Evolutionary conservation across 2,329 filamentous ascomycete species (phyloP).

Genomic region (Fusarium foetens): DNA sequence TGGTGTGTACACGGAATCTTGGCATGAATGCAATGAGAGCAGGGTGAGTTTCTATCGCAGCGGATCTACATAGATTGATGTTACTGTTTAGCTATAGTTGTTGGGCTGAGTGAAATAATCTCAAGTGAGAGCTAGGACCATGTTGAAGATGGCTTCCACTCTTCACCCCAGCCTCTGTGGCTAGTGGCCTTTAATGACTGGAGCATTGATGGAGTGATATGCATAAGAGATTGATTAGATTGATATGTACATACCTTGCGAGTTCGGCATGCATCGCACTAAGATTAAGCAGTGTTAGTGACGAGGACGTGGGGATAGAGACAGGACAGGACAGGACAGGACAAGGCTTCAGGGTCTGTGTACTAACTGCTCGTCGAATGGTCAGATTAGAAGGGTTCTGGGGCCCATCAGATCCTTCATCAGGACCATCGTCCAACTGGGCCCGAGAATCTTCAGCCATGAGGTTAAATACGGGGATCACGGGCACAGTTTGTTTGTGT

Average conservation of each 20-base stretch:
- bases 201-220: not conserved
- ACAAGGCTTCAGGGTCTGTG: not conserved
- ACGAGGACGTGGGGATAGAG: not conserved
- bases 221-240: conserved; percentile 25
- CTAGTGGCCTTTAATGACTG: not conserved
- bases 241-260: conserved; percentile 46
- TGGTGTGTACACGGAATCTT: conserved; percentile 52
- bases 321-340: not conserved
- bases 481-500: conserved; percentile 3
- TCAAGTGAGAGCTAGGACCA: not conserved
- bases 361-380: conserved; percentile 42
- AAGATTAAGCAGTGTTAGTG: conserved; percentile 36
- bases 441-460: conserved; percentile 33
- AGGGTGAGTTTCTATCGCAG: conserved; percentile 52
- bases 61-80: conserved; percentile 44
- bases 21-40: conserved; percentile 50
- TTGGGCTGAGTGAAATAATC: not conserved
- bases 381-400: conserved; percentile 34
- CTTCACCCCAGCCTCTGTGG: not conserved
- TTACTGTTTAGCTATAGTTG: conserved; percentile 11
- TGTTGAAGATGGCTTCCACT: not conserved
- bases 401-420: conserved; percentile 39
- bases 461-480: conserved; percentile 9
- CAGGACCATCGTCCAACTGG: conserved; percentile 31
- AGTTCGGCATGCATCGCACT: conserved; percentile 49